A percentile compares a stretch with the other conserved stretches of the same genome.
phyloP scores from a whole-genome alignment of 2,329 filamentous ascomycete genomes.

The Trichoderma gracile region DNA sequence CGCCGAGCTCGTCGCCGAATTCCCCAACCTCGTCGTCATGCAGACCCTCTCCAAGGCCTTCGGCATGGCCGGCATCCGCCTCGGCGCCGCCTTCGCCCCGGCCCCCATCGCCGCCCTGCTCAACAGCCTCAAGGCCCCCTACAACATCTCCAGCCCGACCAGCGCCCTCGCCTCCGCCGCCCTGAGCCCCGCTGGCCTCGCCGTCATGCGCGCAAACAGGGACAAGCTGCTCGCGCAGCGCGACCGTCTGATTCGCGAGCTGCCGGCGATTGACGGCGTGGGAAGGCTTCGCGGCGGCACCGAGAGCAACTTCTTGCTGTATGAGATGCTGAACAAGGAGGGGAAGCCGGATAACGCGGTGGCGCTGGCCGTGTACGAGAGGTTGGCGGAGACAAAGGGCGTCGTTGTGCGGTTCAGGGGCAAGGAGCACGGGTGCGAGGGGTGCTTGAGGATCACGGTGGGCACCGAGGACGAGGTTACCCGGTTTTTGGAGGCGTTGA shows the following conservation, averaged over 20 bases:
- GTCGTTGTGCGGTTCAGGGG: constrained; percentile 94
- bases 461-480: constrained; percentile 86
- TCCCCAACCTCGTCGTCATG: constrained; percentile 95
- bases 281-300: constrained; percentile 78
- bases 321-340: constrained; percentile 74
- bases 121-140: constrained; percentile 93
- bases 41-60: constrained; percentile 99
- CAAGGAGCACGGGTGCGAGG: constrained; percentile 85
- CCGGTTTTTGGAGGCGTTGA: constrained; percentile 71
- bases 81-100: constrained; percentile 82
- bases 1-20: constrained; percentile 88
- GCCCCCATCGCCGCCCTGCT: constrained; percentile 74
- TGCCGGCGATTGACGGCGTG: constrained; percentile 75
- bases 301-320: constrained; percentile 86
- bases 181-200: constrained; percentile 65
- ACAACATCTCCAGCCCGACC: constrained; percentile 90
- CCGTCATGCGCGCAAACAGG: constrained; percentile 70
- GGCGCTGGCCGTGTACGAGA: constrained; percentile 79
- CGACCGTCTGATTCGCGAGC: constrained; percentile 69
- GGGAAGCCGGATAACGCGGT: constrained; percentile 76
- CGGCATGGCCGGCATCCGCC: constrained; percentile 86
- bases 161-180: constrained; percentile 77
- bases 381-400: constrained; percentile 78
- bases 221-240: constrained; percentile 74
- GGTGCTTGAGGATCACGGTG: constrained; percentile 87